Conservation (phyloP, 1,139 yeast genomes). For the Saccharomyces hybrid region DNA sequence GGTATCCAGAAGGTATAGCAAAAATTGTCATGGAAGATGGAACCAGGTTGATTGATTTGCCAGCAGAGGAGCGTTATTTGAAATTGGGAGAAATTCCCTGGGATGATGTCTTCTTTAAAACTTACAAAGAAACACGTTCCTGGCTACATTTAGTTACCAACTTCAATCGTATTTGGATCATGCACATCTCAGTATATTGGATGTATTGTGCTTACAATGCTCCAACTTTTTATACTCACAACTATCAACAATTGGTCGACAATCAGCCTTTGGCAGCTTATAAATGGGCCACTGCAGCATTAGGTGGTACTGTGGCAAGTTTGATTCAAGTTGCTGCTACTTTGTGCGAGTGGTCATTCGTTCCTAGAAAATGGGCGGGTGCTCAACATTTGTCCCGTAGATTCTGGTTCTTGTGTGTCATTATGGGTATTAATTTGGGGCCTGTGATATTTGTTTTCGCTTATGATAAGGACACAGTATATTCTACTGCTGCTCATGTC, state of each 20-base stretch:
- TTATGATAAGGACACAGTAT: constrained; percentile 61
- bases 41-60: constrained; percentile 81
- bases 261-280: constrained; percentile 83
- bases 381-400: constrained; percentile 94
- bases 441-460: constrained; percentile 84
- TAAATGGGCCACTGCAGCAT: constrained; percentile 85
- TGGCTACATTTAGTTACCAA: constrained; percentile 96
- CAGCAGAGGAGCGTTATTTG: constrained; percentile 80
- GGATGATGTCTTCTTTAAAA: constrained; percentile 89
- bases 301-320: constrained; percentile 86
- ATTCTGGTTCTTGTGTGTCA: constrained; percentile 59
- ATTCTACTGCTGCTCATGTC: constrained; percentile 68
- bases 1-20: constrained; percentile 99
- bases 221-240: constrained; percentile 79
- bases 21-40: constrained; percentile 90
- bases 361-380: constrained; percentile 98
- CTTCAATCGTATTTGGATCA: constrained; percentile 96
- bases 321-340: constrained; percentile 82
- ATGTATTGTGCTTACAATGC: constrained; percentile 91
- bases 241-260: constrained; percentile 75
- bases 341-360: constrained; percentile 88
- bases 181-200: constrained; percentile 87
- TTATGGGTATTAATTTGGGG: constrained; percentile 66
- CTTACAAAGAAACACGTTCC: constrained; percentile 92
- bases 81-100: constrained; percentile 89